A percentile compares a stretch with the other conserved stretches of the same genome.
phyloP scores from a whole-genome alignment of 768 basidiomycete species.

The Sutorius australiensis region DNA sequence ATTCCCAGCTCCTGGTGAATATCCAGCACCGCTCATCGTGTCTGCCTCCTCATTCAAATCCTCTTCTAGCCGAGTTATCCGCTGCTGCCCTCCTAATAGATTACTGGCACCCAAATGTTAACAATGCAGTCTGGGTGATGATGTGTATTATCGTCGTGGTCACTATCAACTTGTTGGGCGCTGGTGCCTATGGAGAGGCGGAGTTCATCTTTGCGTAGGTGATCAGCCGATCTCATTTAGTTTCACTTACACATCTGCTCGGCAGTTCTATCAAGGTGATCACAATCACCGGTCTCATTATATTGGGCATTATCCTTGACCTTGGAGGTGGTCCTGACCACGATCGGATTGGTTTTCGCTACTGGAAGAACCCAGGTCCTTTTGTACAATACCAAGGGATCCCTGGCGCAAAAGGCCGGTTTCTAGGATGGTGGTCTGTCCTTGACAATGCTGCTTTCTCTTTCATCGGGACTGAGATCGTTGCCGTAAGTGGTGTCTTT shows the following conservation, averaged over 20 bases:
- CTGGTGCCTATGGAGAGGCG: conserved; percentile 77
- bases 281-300: conserved; percentile 69
- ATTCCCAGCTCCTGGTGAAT: conserved; percentile 24
- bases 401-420: conserved; percentile 65
- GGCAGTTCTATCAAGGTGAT: conserved; percentile 81
- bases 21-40: neutral
- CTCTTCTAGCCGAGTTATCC: conserved; percentile 28
- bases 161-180: conserved; percentile 70
- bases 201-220: conserved; percentile 80
- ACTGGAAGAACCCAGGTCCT: conserved; percentile 88
- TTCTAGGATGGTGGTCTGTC: conserved; percentile 69
- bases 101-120: conserved; percentile 59
- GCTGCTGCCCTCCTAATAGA: conserved; percentile 68
- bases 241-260: neutral
- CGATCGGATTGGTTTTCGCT: conserved; percentile 56
- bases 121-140: conserved; percentile 74
- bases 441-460: conserved; percentile 90
- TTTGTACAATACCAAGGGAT: conserved; percentile 72
- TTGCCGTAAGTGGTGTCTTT: conserved; percentile 55
- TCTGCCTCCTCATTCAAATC: neutral
- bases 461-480: conserved; percentile 92
- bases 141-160: conserved; percentile 75
- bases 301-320: conserved; percentile 72
- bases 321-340: conserved; percentile 85
- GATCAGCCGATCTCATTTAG: neutral